These are phyloP conservation scores for Potentilla sterilis DNA, from an alignment of 306 rosid genomes.

Conservation along the genomic window DNA sequence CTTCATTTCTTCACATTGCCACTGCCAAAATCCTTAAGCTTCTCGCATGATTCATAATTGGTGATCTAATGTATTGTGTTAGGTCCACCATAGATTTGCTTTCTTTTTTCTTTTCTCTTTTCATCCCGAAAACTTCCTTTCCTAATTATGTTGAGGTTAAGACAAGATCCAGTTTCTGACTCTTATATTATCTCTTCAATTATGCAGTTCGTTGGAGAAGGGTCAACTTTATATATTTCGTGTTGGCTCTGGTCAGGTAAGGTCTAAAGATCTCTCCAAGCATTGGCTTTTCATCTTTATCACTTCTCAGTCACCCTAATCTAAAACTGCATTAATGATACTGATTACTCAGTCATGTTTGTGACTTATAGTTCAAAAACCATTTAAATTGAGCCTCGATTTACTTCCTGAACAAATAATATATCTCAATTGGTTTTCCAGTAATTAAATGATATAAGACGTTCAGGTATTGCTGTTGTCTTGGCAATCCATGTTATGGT, in stretches of 20 bases:
- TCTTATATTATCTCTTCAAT: not conserved
- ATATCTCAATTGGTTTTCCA: not conserved
- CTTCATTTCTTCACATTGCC: not conserved
- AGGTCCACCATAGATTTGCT: not conserved
- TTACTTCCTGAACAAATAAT: not conserved
- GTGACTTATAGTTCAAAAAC: not conserved
- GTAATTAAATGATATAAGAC: not conserved
- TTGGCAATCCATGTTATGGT: not conserved
- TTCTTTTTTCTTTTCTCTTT: not conserved
- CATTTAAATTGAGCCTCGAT: too few species aligned
- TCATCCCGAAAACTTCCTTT: not conserved
- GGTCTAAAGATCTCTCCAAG: conserved; percentile 12
- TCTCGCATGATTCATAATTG: not conserved
- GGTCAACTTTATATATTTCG: conserved; percentile 76
- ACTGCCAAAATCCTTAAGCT: not conserved
- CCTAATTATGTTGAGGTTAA: not conserved
- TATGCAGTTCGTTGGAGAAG: conserved; percentile 87
- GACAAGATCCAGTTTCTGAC: not conserved
- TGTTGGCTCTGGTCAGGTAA: conserved; percentile 89
- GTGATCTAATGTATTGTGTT: not conserved
- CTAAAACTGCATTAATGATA: not conserved
- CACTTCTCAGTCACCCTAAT: not conserved
- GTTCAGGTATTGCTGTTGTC: not conserved
- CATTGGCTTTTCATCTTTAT: not conserved
- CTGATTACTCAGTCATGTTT: not conserved